Percentiles rank a stretch among this genome's conserved stretches.
Evolutionary conservation across 345 rosid genomes (phyloP).

Genomic region (Linum tenue): DNA sequence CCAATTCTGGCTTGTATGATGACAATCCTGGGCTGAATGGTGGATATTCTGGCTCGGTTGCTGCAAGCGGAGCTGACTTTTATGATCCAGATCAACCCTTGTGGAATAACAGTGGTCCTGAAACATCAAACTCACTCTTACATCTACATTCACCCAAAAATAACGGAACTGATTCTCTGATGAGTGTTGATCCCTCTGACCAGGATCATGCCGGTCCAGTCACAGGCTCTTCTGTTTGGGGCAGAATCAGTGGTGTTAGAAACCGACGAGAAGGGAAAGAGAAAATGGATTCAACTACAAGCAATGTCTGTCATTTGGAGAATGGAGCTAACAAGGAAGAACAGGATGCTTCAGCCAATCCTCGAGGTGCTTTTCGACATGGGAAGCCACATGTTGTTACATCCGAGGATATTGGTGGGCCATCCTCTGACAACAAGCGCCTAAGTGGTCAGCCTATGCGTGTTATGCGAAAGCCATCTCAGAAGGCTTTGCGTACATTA

Average conservation of each 20-base stretch:
- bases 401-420: constrained; percentile 25
- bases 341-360: constrained; percentile 26
- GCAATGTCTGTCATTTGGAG: constrained; percentile 36
- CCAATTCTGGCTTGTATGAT: constrained; percentile 44
- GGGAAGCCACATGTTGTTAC: constrained; percentile 35
- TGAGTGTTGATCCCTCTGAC: constrained; percentile 39
- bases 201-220: constrained; percentile 32
- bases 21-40: constrained; percentile 50
- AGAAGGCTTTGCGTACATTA: constrained; percentile 76
- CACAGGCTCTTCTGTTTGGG: constrained; percentile 58
- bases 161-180: constrained; percentile 43
- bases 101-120: constrained; percentile 73
- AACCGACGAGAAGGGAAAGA: constrained; percentile 44
- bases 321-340: constrained; percentile 41
- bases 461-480: constrained; percentile 46
- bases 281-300: constrained; percentile 36
- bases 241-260: constrained; percentile 46
- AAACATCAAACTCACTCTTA: constrained; percentile 44
- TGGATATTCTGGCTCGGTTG: constrained; percentile 36
- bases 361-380: constrained; percentile 29
- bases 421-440: constrained; percentile 33
- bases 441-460: constrained; percentile 26
- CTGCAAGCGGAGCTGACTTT: constrained; percentile 57
- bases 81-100: constrained; percentile 99
- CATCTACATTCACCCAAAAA: constrained; percentile 41